Evolutionary conservation across 805 yeast genomes (phyloP), one percentile per base, ranked within the genome.

Genomic region (Kluyveromyces aestuarii): DNA sequence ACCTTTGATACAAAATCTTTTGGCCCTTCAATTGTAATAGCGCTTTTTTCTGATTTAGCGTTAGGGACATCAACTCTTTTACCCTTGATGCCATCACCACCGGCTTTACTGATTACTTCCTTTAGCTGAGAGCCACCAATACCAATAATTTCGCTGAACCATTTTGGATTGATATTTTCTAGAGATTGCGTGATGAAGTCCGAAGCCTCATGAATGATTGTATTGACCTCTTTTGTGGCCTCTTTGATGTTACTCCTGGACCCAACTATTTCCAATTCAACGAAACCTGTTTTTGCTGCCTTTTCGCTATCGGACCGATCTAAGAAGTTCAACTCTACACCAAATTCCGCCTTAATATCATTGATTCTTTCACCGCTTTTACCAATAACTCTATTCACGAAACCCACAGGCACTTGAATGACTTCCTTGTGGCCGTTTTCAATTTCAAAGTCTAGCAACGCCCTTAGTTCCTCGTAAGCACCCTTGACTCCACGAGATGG

Each of bases 361-460:
- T 82, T 85, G 60, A 93, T 84, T 46, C 76, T 77, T 52, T 87
- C 91, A 63, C 98, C 97, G 51, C 75, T 74, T 61, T 85, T 88
- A 59, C 99, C 99, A 63, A 93, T 89, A 50, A 93, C 81, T 62
- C 88, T 76, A 18, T 96, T 76, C 51, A 91, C 76, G n/a, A 88
- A 82, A 52, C 75, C 78, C 40, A 74, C 64, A 37, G 96, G 95
- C 46, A 93, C 82, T 43, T 70, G 63, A 39, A 91, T 64, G n/a
- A 71, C 69, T 54, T 79, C 73, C 50, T 77, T 75, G 69, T 79
- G 79, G 16, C 96, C 91, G 62, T 89, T 87, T 57, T 87, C 96
- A 60, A 77, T 82, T 67, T 90, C 98, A 66, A 84, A 93, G 56
- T 84, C 83, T 56, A 87, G 73, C 53, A 95, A 75, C 49, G 89